Conservation (phyloP, 768 basidiomycete genomes). For the Panaeolus papilionaceus region DNA sequence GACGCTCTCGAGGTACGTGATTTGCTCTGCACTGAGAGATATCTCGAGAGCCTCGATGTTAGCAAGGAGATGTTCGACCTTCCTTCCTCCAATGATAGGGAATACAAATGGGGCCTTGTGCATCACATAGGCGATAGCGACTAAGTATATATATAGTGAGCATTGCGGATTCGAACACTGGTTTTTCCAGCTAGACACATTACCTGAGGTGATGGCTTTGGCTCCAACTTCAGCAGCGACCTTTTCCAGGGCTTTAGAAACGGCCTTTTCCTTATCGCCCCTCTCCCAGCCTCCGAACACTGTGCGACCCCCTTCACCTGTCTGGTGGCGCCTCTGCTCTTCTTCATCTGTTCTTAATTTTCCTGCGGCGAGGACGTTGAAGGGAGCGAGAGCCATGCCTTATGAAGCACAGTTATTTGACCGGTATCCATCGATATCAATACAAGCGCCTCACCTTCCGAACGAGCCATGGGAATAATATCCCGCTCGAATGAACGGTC, state of each 20-base stretch:
- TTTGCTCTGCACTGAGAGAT: constrained; percentile 46
- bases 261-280: constrained; percentile 46
- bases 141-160: constrained; percentile 25
- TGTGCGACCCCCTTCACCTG: constrained; percentile 45
- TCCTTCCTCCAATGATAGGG: constrained; percentile 55
- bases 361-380: constrained; percentile 37
- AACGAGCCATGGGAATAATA: constrained; percentile 50
- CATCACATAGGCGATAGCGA: constrained; percentile 57
- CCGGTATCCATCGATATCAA: too few species aligned
- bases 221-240: constrained; percentile 56
- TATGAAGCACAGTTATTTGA: too few species aligned
- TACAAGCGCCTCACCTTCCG: constrained; percentile 36
- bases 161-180: neutral
- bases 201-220: constrained; percentile 51
- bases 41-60: constrained; percentile 58
- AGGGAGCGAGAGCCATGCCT: constrained; percentile 39
- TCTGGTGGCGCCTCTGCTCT: constrained; percentile 32
- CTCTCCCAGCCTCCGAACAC: constrained; percentile 47
- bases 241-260: constrained; percentile 51
- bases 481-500: constrained; percentile 56
- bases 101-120: constrained; percentile 60
- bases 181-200: neutral
- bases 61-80: constrained; percentile 52
- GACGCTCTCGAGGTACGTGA: constrained; percentile 46
- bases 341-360: constrained; percentile 62